Conservation (phyloP, 441 rosid species). For the Euphorbia schlechtendalii region DNA sequence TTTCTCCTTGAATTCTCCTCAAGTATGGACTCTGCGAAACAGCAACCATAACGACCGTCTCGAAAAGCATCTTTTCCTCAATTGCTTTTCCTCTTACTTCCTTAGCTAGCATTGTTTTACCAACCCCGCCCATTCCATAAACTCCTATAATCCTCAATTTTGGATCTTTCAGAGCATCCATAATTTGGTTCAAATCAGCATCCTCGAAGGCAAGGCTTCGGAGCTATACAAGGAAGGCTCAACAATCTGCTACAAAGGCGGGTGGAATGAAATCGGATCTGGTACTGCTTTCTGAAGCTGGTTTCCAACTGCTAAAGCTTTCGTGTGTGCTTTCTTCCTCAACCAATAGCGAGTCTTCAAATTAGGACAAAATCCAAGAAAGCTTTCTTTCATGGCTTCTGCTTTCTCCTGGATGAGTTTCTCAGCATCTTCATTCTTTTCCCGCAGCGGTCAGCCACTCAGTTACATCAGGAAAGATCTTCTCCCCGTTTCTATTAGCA, state of each 20-base stretch:
- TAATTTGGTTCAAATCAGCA: conserved; percentile 1
- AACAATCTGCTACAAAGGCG: background rate
- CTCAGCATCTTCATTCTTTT: background rate
- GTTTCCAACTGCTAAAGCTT: background rate
- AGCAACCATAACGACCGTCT: background rate
- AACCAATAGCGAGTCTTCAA: background rate
- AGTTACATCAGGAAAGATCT: background rate
- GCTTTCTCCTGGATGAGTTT: background rate
- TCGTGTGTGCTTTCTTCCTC: background rate
- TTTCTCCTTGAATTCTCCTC: background rate
- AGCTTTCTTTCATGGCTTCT: background rate
- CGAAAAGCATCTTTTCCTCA: background rate
- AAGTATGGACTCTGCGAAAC: background rate
- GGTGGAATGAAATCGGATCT: background rate
- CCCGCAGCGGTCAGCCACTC: background rate
- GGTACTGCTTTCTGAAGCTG: background rate
- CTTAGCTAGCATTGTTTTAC: background rate
- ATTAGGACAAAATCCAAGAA: background rate
- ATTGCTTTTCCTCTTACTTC: background rate
- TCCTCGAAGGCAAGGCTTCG: conserved; percentile 1
- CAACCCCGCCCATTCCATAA: background rate
- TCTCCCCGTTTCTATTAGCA: background rate
- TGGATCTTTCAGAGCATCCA: conserved; percentile 5
- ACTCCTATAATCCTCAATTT: background rate
- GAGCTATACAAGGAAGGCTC: background rate